A percentile compares a stretch with the other conserved stretches of the same genome.
Evolutionary conservation across 495 filamentous ascomycete species (phyloP).

Genomic region (Gamarada debralockiae): DNA sequence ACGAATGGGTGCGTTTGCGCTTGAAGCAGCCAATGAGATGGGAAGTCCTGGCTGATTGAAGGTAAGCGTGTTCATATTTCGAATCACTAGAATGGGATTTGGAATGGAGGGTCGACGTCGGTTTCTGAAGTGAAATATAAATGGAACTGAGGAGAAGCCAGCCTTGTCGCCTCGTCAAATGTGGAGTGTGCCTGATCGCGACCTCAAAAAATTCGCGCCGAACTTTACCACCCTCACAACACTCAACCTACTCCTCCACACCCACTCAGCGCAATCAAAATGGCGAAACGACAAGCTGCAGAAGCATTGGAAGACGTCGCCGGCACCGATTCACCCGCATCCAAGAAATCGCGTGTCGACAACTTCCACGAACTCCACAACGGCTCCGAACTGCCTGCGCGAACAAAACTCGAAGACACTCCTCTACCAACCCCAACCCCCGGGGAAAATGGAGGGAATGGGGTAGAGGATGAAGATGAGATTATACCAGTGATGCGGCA

Average conservation of each 20-base stretch:
- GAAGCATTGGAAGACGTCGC: conserved; percentile 66
- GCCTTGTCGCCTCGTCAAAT: background rate
- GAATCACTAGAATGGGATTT: no score
- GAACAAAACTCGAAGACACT: conserved; percentile 30
- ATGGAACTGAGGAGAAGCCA: no score
- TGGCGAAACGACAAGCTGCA: conserved; percentile 76
- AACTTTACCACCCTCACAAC: background rate
- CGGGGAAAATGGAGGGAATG: conserved; percentile 11
- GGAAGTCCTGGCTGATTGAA: no score
- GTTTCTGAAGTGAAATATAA: no score
- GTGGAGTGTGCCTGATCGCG: background rate
- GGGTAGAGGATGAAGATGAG: conserved; percentile 36
- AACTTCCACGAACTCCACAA: conserved; percentile 41
- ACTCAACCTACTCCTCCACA: background rate
- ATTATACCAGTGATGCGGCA: conserved; percentile 51
- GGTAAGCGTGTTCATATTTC: no score
- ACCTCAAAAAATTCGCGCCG: background rate
- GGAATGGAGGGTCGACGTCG: no score
- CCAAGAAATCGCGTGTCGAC: conserved; percentile 71
- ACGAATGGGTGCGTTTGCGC: no score
- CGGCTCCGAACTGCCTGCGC: conserved; percentile 37
- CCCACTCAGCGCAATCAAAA: conserved; percentile 28
- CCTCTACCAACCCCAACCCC: conserved; percentile 3
- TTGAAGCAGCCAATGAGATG: no score
- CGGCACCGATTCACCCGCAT: conserved; percentile 60